Evolutionary conservation across 1,284 basidiomycete species (phyloP).

Genomic region (Leccinum ponderosum): DNA sequence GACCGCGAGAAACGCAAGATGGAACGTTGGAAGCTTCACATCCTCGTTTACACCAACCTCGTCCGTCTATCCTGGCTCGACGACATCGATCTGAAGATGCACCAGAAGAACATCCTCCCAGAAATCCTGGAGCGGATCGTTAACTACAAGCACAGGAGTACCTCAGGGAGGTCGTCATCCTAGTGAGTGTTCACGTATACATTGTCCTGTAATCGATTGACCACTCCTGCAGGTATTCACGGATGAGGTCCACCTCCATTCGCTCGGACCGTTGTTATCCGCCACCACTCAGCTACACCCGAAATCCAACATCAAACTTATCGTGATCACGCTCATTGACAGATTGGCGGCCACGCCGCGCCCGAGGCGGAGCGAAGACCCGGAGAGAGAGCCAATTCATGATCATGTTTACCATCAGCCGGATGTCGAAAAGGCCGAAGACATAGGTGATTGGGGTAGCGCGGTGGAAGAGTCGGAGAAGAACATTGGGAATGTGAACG

Average conservation of each 20-base stretch:
- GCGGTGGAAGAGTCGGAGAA: conserved; percentile 34
- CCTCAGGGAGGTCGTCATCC: conserved; percentile 97
- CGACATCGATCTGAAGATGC: conserved; percentile 91
- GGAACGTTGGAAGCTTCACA: conserved; percentile 90
- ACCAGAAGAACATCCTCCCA: conserved; percentile 81
- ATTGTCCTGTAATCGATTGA: neutral
- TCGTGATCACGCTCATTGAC: conserved; percentile 95
- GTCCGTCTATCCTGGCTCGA: conserved; percentile 92
- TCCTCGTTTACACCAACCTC: conserved; percentile 94
- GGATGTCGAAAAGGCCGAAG: conserved; percentile 23
- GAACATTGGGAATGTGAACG: conserved; percentile 30
- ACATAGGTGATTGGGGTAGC: conserved; percentile 31
- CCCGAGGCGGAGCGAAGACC: conserved; percentile 89
- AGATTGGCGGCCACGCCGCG: conserved; percentile 88
- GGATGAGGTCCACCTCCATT: conserved; percentile 94
- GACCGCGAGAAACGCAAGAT: conserved; percentile 95
- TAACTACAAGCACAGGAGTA: conserved; percentile 98
- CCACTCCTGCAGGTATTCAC: conserved; percentile 72
- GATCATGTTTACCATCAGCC: conserved; percentile 35
- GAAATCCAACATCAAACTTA: conserved; percentile 95
- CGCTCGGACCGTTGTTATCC: conserved; percentile 89
- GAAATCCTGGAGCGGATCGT: conserved; percentile 94
- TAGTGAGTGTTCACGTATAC: conserved; percentile 49
- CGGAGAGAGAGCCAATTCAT: conserved; percentile 51
- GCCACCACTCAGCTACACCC: conserved; percentile 93